Evolutionary conservation across 1,139 yeast species (phyloP).

Genomic region (Debaryomycetaceae sp.): DNA sequence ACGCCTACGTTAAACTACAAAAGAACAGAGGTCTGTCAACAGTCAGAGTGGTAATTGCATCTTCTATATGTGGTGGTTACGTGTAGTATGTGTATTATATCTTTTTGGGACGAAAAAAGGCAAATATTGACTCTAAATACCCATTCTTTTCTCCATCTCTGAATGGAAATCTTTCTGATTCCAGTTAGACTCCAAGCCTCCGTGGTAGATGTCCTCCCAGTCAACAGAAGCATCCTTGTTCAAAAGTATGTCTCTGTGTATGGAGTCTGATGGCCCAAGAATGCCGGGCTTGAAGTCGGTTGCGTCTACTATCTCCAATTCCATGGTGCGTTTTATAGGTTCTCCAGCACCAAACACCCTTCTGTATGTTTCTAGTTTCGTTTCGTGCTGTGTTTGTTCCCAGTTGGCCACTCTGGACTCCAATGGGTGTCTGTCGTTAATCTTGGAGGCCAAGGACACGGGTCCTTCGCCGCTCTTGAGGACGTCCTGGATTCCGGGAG

Average conservation of each 20-base stretch:
- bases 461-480: slow-evolving; percentile 60
- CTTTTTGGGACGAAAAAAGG: too few relatives aligned
- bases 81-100: too few relatives aligned
- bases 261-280: slow-evolving; percentile 50
- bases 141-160: slow-evolving; percentile 67
- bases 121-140: slow-evolving; percentile 24
- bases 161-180: slow-evolving; percentile 56
- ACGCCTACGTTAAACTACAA: not conserved
- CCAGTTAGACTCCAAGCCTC: slow-evolving; percentile 43
- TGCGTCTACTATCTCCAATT: slow-evolving; percentile 66
- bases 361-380: slow-evolving; percentile 74
- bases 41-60: too few relatives aligned
- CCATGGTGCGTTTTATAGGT: slow-evolving; percentile 89
- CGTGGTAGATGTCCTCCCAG: slow-evolving; percentile 89
- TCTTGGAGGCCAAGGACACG: slow-evolving; percentile 56
- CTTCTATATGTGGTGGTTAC: too few relatives aligned
- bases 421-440: slow-evolving; percentile 86
- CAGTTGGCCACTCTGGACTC: slow-evolving; percentile 72
- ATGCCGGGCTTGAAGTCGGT: slow-evolving; percentile 71
- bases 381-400: slow-evolving; percentile 72
- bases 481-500: slow-evolving; percentile 60
- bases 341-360: slow-evolving; percentile 91
- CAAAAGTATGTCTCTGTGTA: slow-evolving; percentile 75
- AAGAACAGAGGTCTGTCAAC: too few relatives aligned
- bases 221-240: slow-evolving; percentile 75